phyloP scores from a whole-genome alignment of 2,329 filamentous ascomycete species.

The Trichoderma simmonsii region DNA sequence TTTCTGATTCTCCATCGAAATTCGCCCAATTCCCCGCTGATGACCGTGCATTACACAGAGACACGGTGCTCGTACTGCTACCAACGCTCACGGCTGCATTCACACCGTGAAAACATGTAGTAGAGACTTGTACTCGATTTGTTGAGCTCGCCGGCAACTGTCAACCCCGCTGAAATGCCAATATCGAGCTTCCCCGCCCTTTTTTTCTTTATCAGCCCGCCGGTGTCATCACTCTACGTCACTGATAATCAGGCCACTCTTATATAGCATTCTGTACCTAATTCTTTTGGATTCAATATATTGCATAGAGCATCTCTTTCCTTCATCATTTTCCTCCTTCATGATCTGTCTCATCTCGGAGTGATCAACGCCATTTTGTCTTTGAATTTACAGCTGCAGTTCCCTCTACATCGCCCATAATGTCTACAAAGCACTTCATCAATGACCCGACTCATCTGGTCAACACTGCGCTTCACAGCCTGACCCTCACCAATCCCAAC shows the following conservation, averaged over 20 bases:
- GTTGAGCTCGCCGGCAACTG: neutral
- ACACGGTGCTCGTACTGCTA: neutral
- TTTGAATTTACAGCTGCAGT: neutral
- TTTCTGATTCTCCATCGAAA: neutral
- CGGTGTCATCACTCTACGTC: conserved; percentile 2
- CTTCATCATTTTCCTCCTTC: neutral
- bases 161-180: conserved; percentile 17
- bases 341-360: neutral
- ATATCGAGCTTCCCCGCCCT: conserved; percentile 15
- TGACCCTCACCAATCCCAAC: conserved; percentile 81
- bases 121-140: neutral
- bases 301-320: neutral
- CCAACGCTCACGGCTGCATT: neutral
- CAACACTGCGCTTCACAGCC: conserved; percentile 67
- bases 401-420: conserved; percentile 23
- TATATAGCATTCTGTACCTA: neutral
- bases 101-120: neutral
- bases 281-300: neutral
- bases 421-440: conserved; percentile 80
- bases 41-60: neutral
- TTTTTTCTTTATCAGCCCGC: neutral
- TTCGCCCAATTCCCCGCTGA: neutral
- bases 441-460: conserved; percentile 79
- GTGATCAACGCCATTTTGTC: neutral
- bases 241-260: conserved; percentile 12